Conservation (phyloP, 495 filamentous ascomycete species). For the Haplographium delicatum region DNA sequence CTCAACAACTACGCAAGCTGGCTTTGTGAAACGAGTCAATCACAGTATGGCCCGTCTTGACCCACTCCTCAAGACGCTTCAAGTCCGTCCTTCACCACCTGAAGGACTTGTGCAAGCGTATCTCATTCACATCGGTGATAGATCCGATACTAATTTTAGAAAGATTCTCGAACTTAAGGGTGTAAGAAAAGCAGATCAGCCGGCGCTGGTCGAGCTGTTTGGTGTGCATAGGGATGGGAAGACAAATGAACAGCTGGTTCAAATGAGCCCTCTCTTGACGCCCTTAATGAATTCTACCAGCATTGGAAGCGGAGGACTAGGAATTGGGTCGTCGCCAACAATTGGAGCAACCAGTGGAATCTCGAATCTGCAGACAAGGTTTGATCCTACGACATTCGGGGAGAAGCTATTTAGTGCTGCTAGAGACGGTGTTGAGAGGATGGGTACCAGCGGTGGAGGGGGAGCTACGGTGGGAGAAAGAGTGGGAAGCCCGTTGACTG, state of each 20-base stretch:
- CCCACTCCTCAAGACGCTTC: constrained; percentile 89
- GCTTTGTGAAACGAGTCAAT: constrained; percentile 85
- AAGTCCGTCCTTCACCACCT: constrained; percentile 84
- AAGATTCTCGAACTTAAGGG: constrained; percentile 94
- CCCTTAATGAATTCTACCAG: constrained; percentile 44
- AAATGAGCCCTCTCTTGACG: constrained; percentile 55
- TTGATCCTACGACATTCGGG: constrained; percentile 72
- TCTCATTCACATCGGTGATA: constrained; percentile 87
- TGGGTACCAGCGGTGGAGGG: constrained; percentile 57
- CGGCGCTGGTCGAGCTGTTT: constrained; percentile 82
- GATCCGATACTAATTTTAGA: constrained; percentile 88
- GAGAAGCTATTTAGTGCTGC: constrained; percentile 73
- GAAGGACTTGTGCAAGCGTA: constrained; percentile 97
- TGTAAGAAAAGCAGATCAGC: constrained; percentile 76
- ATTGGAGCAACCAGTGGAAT: constrained; percentile 33
- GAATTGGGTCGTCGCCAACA: constrained; percentile 30
- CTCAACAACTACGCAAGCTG: constrained; percentile 44
- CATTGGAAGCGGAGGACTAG: constrained; percentile 27
- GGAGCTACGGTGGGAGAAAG: constrained; percentile 29
- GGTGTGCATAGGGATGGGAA: constrained; percentile 56
- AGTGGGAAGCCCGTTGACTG: constrained; percentile 22
- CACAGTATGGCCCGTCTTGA: constrained; percentile 81
- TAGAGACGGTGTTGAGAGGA: constrained; percentile 82
- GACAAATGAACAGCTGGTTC: constrained; percentile 45
- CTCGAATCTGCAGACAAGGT: constrained; percentile 44